These are phyloP conservation scores for Xerocomellus chrysenteron DNA, from an alignment of 768 basidiomycete genomes.

Conservation along the genomic window DNA sequence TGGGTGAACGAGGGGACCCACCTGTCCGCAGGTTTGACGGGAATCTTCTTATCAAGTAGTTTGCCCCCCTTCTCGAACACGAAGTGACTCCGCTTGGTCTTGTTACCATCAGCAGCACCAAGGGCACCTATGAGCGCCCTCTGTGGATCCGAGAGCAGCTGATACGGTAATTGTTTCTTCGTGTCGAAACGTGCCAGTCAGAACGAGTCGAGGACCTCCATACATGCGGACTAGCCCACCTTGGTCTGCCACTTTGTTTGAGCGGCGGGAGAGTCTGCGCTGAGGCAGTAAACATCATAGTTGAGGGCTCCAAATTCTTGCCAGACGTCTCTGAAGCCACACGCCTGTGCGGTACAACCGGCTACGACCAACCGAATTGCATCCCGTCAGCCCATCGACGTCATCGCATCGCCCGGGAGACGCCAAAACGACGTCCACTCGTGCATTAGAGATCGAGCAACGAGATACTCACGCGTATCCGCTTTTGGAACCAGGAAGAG, in stretches of 20 bases:
- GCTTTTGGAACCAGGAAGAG: constrained; percentile 85
- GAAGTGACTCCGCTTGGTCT: constrained; percentile 91
- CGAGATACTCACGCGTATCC: constrained; percentile 64
- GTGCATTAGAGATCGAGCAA: neutral
- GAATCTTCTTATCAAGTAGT: constrained; percentile 78
- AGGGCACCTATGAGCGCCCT: constrained; percentile 74
- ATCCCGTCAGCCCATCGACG: constrained; percentile 2
- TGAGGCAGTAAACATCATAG: constrained; percentile 82
- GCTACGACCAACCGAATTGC: constrained; percentile 39
- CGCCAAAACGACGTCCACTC: neutral
- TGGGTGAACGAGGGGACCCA: constrained; percentile 18
- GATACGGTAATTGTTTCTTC: constrained; percentile 83
- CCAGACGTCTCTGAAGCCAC: constrained; percentile 84
- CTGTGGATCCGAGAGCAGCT: constrained; percentile 87
- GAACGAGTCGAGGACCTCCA: neutral
- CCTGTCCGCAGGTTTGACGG: constrained; percentile 89
- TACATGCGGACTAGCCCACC: constrained; percentile 39
- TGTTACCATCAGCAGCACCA: constrained; percentile 76
- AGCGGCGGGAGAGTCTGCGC: constrained; percentile 70
- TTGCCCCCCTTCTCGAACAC: constrained; percentile 92
- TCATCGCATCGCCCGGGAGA: neutral
- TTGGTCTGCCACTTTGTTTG: constrained; percentile 87
- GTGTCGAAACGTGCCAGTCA: constrained; percentile 4
- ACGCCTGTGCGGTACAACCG: constrained; percentile 92
- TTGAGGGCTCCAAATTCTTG: constrained; percentile 63